These are phyloP conservation scores for Achlya hypogyna DNA, from an alignment of 352 stramenopile species.

Conservation along the genomic window DNA sequence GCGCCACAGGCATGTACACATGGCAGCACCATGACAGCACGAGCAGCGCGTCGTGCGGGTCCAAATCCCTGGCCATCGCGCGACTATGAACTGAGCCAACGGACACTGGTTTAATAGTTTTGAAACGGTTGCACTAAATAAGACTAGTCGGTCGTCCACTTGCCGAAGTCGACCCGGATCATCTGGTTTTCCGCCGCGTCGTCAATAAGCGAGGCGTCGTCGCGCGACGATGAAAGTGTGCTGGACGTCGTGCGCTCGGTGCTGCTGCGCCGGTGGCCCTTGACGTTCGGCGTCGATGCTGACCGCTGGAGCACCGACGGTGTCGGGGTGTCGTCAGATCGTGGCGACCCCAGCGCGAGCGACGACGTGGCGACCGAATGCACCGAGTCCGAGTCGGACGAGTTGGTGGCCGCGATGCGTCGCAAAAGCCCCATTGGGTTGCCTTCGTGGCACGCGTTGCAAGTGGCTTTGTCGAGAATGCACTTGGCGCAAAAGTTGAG, in stretches of 20 bases:
- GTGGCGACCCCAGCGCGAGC: not conserved
- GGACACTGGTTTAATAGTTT: not conserved
- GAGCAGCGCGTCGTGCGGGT: not conserved
- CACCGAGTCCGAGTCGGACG: constrained; percentile 3
- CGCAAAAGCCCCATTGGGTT: not conserved
- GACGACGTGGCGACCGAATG: not conserved
- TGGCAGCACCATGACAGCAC: constrained; percentile 2
- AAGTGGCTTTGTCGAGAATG: not conserved
- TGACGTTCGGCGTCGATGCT: not conserved
- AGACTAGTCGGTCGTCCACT: not conserved
- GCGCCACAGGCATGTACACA: constrained; percentile 10
- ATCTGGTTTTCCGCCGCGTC: not conserved
- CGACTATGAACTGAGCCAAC: not conserved
- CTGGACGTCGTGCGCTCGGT: not conserved
- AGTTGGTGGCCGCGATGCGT: not conserved
- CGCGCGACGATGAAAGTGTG: not conserved
- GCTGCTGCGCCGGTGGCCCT: not conserved
- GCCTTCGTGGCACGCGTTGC: constrained; percentile 4
- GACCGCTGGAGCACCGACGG: not conserved
- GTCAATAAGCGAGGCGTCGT: not conserved
- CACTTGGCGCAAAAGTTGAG: constrained; percentile 13
- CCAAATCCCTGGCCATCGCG: not conserved
- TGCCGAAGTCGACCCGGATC: not conserved
- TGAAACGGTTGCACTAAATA: not conserved
- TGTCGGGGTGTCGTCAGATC: not conserved